Evolutionary conservation across 768 basidiomycete species (phyloP).

Genomic region (Psilocybe sp.): DNA sequence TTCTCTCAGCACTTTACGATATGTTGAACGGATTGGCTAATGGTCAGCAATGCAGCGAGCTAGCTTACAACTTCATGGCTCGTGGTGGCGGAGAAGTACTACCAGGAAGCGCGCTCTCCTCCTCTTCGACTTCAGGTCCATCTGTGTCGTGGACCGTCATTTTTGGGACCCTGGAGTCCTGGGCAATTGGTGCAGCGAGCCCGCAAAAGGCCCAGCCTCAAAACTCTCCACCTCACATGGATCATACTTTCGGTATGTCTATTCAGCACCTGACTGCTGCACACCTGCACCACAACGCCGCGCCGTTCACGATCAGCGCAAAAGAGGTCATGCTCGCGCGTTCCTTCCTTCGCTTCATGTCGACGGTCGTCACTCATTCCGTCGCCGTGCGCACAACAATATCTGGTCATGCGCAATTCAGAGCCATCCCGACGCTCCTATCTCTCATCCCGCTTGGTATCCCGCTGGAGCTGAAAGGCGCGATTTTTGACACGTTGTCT

Average conservation of each 20-base stretch:
- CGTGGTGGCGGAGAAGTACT: conserved; percentile 70
- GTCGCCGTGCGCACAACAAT: conserved; percentile 77
- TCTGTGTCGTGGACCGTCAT: conserved; percentile 78
- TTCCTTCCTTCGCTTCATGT: conserved; percentile 77
- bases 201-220: conserved; percentile 40
- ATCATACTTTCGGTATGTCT: conserved; percentile 24
- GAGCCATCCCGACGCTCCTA: conserved; percentile 77
- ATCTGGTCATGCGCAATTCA: conserved; percentile 72
- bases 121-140: conserved; percentile 47
- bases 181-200: conserved; percentile 55
- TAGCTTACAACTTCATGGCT: conserved; percentile 87
- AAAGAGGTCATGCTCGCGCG: conserved; percentile 79
- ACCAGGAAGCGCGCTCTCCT: conserved; percentile 53
- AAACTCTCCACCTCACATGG: conserved; percentile 35
- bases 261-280: conserved; percentile 27
- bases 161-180: conserved; percentile 73
- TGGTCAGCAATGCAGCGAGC: conserved; percentile 81
- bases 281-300: conserved; percentile 38
- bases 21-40: conserved; percentile 85
- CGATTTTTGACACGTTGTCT: conserved; percentile 75
- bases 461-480: conserved; percentile 90
- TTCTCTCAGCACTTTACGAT: conserved; percentile 81
- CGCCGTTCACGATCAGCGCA: conserved; percentile 51
- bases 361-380: conserved; percentile 72
- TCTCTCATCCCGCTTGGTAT: conserved; percentile 75